These are phyloP conservation scores for Raffaelea deltoideospora DNA, from an alignment of 2,329 filamentous ascomycete species.

Conservation along the genomic window DNA sequence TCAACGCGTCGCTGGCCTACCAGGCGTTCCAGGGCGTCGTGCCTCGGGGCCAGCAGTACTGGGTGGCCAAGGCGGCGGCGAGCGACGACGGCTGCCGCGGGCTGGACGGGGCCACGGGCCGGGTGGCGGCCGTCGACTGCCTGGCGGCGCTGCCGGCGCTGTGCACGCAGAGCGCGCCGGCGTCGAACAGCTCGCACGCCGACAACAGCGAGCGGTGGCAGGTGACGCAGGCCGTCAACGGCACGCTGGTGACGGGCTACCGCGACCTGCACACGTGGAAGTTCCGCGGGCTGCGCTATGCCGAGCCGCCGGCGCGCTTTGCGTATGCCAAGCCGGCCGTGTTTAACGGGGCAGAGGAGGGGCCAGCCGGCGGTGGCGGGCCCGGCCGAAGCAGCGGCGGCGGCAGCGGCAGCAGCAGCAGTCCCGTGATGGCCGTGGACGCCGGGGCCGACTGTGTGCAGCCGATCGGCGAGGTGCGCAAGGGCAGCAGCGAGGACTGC, in stretches of 20 bases:
- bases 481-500: slow-evolving; percentile 17
- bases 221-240: slow-evolving; percentile 12
- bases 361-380: no score
- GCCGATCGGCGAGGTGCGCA: slow-evolving; percentile 15
- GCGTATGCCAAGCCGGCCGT: slow-evolving; percentile 12
- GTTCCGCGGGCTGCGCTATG: slow-evolving; percentile 18
- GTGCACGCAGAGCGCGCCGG: slow-evolving; percentile 17
- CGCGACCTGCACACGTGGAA: slow-evolving; percentile 17
- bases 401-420: no score
- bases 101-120: slow-evolving; percentile 20
- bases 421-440: slow-evolving; percentile 12
- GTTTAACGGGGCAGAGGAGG: slow-evolving; percentile 11
- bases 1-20: slow-evolving; percentile 12
- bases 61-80: slow-evolving; percentile 9
- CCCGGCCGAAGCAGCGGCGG: no score
- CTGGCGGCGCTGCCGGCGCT: slow-evolving; percentile 12
- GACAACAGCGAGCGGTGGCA: slow-evolving; percentile 13
- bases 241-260: slow-evolving; percentile 16
- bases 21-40: slow-evolving; percentile 10
- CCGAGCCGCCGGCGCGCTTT: slow-evolving; percentile 13
- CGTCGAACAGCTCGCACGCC: slow-evolving; percentile 10
- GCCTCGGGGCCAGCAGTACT: slow-evolving; percentile 11
- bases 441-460: slow-evolving; percentile 18
- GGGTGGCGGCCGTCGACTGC: slow-evolving; percentile 20
- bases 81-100: slow-evolving; percentile 9